Conservation (phyloP, 1,284 basidiomycete species). For the Marasmius oreades region DNA sequence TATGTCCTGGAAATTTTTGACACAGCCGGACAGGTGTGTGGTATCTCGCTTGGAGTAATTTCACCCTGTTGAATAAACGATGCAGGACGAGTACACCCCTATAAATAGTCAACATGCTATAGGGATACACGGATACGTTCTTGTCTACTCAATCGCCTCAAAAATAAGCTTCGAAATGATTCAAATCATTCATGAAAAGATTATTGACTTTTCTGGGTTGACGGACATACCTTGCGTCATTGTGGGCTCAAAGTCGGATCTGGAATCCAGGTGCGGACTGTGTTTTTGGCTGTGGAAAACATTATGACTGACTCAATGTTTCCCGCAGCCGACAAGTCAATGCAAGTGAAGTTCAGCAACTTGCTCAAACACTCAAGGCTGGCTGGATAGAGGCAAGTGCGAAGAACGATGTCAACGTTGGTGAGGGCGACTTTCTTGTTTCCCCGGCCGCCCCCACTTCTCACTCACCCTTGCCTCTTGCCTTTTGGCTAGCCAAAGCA, state of each 20-base stretch:
- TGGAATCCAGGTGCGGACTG: slow-evolving; percentile 62
- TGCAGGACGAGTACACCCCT: slow-evolving; percentile 85
- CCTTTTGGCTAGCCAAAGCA: slow-evolving; percentile 59
- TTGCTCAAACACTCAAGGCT: slow-evolving; percentile 72
- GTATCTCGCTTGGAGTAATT: neutral
- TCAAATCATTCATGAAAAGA: slow-evolving; percentile 95
- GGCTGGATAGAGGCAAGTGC: slow-evolving; percentile 89
- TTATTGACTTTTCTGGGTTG: slow-evolving; percentile 90
- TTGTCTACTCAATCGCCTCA: slow-evolving; percentile 94
- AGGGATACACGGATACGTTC: slow-evolving; percentile 82
- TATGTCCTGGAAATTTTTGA: slow-evolving; percentile 90
- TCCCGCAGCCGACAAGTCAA: slow-evolving; percentile 82
- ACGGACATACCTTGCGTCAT: slow-evolving; percentile 93
- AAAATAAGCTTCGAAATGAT: slow-evolving; percentile 96
- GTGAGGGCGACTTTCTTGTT: slow-evolving; percentile 46
- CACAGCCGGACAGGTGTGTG: slow-evolving; percentile 69
- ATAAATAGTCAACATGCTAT: slow-evolving; percentile 81
- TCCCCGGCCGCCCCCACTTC: slow-evolving; percentile 2
- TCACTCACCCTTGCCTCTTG: neutral
- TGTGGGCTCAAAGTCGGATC: slow-evolving; percentile 93
- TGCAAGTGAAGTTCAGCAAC: slow-evolving; percentile 67
- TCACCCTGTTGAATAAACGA: neutral
- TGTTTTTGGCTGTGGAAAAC: no score
- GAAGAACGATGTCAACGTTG: slow-evolving; percentile 85
- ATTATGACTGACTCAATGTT: slow-evolving; percentile 24